Evolutionary conservation across 192 early-diverging fungal species (phyloP).

Genomic region (Diversispora eburnea): DNA sequence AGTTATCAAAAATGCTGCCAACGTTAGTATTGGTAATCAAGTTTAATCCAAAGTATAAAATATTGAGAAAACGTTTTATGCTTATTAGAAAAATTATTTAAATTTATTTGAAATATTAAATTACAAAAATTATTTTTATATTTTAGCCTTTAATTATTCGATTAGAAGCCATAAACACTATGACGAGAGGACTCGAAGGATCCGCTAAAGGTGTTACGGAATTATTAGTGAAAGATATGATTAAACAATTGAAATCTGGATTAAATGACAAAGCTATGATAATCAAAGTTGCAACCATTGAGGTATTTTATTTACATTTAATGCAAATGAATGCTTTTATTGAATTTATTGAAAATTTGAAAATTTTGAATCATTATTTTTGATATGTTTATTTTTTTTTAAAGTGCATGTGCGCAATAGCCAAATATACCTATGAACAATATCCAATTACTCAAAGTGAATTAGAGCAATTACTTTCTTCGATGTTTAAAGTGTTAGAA

Average conservation of each 20-base stretch:
- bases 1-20: slow-evolving; percentile 57
- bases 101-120: not conserved
- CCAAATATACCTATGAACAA: slow-evolving; percentile 34
- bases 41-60: not conserved
- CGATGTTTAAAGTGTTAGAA: slow-evolving; percentile 41
- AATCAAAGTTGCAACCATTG: slow-evolving; percentile 58
- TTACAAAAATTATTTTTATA: not conserved
- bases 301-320: slow-evolving; percentile 46
- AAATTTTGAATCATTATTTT: not conserved
- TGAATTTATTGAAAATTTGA: not conserved
- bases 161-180: slow-evolving; percentile 63
- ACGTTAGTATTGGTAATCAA: slow-evolving; percentile 31
- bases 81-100: no score
- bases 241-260: slow-evolving; percentile 60
- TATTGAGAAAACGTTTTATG: no score
- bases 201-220: slow-evolving; percentile 73
- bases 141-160: slow-evolving; percentile 55
- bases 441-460: slow-evolving; percentile 41
- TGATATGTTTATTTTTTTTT: not conserved
- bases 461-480: slow-evolving; percentile 31
- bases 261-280: slow-evolving; percentile 70
- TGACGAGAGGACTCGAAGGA: slow-evolving; percentile 64
- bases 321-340: not conserved
- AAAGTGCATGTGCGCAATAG: slow-evolving; percentile 15
- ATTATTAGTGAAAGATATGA: slow-evolving; percentile 64